Percentiles rank a stretch among this genome's conserved stretches.
Conservation (phyloP, 2,329 filamentous ascomycete genomes). For the Orbilia quercus region DNA sequence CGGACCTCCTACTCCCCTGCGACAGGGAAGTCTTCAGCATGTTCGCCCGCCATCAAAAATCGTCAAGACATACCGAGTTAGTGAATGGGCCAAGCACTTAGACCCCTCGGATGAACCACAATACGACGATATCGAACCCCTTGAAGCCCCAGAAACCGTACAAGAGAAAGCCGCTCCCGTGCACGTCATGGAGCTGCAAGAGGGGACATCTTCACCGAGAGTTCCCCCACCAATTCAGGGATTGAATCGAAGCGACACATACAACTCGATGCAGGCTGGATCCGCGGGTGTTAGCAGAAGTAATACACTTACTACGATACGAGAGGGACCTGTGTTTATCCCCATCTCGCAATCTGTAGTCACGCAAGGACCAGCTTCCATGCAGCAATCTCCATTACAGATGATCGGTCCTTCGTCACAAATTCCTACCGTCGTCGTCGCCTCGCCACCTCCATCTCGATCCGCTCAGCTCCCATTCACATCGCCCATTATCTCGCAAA, state of each 20-base stretch:
- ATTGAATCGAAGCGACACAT: constrained; percentile 62
- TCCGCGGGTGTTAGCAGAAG: constrained; percentile 29
- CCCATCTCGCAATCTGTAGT: constrained; percentile 16
- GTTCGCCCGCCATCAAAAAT: constrained; percentile 71
- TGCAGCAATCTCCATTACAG: constrained; percentile 1
- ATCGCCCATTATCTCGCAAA: constrained; percentile 44
- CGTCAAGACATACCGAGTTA: constrained; percentile 85
- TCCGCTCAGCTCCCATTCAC: constrained; percentile 31
- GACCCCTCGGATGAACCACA: constrained; percentile 79
- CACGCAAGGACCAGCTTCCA: constrained; percentile 34
- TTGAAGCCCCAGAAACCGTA: constrained; percentile 63
- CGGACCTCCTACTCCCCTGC: constrained; percentile 43
- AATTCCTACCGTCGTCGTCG: constrained; percentile 51
- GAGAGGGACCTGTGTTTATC: constrained; percentile 19
- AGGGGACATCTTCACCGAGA: constrained; percentile 64
- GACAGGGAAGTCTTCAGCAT: constrained; percentile 47
- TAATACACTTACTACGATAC: constrained; percentile 45
- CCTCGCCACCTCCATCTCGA: constrained; percentile 41
- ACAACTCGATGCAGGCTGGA: constrained; percentile 48
- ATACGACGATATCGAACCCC: constrained; percentile 70
- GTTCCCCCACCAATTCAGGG: constrained; percentile 45
- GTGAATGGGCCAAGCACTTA: constrained; percentile 95
- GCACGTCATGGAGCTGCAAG: constrained; percentile 73
- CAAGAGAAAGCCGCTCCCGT: constrained; percentile 72
- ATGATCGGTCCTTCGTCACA: constrained; percentile 27